Percentiles rank a stretch among this genome's conserved stretches.
Conservation (phyloP, 2,329 filamentous ascomycete species). For the Hymenoscyphus linearis region DNA sequence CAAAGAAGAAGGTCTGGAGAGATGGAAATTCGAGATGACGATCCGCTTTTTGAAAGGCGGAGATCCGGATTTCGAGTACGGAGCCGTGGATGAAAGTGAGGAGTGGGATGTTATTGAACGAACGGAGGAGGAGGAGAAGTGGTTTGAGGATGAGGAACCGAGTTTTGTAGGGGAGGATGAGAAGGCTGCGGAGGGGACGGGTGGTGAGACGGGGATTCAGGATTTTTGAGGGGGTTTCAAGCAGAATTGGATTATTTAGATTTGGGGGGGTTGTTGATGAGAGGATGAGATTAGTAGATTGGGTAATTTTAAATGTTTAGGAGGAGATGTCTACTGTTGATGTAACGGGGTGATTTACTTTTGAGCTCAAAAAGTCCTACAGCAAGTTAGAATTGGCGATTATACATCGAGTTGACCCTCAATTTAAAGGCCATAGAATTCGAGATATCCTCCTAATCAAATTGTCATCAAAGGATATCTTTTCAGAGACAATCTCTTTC, state of each 20-base stretch:
- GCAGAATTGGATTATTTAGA: too few species aligned
- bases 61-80: slow-evolving; percentile 33
- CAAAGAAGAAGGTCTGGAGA: slow-evolving; percentile 31
- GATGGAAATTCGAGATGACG: slow-evolving; percentile 33
- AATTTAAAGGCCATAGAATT: too few species aligned
- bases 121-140: slow-evolving; percentile 31
- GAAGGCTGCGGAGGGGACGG: slow-evolving; percentile 12
- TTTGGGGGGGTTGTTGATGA: not conserved
- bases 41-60: slow-evolving; percentile 32
- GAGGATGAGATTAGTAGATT: not conserved
- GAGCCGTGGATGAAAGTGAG: slow-evolving; percentile 29
- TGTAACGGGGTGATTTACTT: too few species aligned
- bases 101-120: slow-evolving; percentile 31
- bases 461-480: too few species aligned
- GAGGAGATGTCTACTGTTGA: too few species aligned
- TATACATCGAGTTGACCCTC: too few species aligned
- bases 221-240: slow-evolving; percentile 31
- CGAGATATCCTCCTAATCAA: too few species aligned
- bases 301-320: too few species aligned
- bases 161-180: slow-evolving; percentile 23
- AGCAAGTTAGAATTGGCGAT: too few species aligned
- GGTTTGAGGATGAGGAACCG: slow-evolving; percentile 34
- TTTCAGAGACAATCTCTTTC: too few species aligned
- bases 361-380: too few species aligned
- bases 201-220: slow-evolving; percentile 33